phyloP scores from a whole-genome alignment of 352 stramenopile genomes.

The Hyphochytrium catenoides region DNA sequence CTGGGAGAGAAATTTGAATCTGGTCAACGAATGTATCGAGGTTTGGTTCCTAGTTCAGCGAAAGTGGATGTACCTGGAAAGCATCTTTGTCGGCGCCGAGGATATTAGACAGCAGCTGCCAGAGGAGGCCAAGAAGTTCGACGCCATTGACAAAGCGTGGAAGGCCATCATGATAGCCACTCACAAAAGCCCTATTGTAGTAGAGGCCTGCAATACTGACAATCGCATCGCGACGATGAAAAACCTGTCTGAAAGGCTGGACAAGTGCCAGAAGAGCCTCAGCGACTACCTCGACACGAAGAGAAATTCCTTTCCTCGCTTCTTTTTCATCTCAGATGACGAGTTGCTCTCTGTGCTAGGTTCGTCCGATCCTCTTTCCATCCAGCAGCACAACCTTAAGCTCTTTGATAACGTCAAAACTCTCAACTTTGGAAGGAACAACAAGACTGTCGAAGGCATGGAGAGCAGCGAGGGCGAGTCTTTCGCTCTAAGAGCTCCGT shows the following conservation, averaged over 20 bases:
- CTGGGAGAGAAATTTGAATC: conserved; percentile 68
- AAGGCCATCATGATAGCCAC: conserved; percentile 73
- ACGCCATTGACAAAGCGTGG: conserved; percentile 73
- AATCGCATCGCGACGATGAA: conserved; percentile 65
- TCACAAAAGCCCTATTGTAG: conserved; percentile 69
- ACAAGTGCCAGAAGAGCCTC: conserved; percentile 68
- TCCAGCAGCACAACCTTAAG: conserved; percentile 82
- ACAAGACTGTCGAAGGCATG: conserved; percentile 69
- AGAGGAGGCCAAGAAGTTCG: conserved; percentile 79
- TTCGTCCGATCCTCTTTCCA: conserved; percentile 67
- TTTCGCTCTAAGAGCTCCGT: conserved; percentile 49
- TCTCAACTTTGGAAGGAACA: conserved; percentile 60
- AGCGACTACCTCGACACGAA: conserved; percentile 73
- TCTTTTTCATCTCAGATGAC: conserved; percentile 85
- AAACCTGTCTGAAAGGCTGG: conserved; percentile 54
- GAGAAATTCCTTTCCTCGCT: conserved; percentile 68
- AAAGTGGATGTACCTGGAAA: conserved; percentile 87
- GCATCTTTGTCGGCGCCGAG: conserved; percentile 74
- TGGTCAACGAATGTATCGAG: conserved; percentile 71
- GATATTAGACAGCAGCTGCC: conserved; percentile 77
- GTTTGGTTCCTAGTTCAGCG: conserved; percentile 78
- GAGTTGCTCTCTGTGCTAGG: conserved; percentile 70
- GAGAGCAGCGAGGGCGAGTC: conserved; percentile 67
- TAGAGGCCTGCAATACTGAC: conserved; percentile 64
- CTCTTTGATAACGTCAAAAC: conserved; percentile 84